Evolutionary conservation across 192 early-diverging fungal species (phyloP), one percentile per base, ranked within the genome.

Genomic region (Cetraspora pellucida): DNA sequence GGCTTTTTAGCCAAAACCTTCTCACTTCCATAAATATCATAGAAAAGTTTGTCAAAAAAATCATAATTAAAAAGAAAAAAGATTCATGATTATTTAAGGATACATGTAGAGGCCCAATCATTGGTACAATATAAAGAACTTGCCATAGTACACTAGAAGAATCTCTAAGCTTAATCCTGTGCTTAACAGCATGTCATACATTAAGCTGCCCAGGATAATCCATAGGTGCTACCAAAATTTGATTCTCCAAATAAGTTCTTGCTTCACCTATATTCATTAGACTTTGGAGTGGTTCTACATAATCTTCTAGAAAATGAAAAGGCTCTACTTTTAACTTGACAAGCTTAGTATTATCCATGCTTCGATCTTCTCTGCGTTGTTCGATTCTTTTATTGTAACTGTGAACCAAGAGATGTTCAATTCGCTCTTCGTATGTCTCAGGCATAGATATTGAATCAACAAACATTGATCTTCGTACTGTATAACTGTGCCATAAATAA

Each of bases 21-120:
- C 0, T 1, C 0, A 44, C 3, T 19, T 44, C 37, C 37, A 69
- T 46, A 69, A 23, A 50, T 37, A 46, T 9, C 30, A 47, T 69
- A 44, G 46, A 21, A 69, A 4, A 69, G 30, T 19, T 69, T 50
- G 30, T 69, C 46, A n/a, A 69, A 47, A 69, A 69, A 69, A 49
- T 50, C 1, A 49, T 49, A 49, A 50, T 49, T 69, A 3, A 49
- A 10, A 23, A 69, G 19, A 47, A 69, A 69, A 27, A 70, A 10
- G 47, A 49, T 70, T 70, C 68, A 21, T 9, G n/a, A 16, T 1
- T 28, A 52, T 70, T 70, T 49, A 70, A 70, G 28, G 21, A 70
- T 25, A 70, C 10, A 49, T 70, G 25, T 43, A 70, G 21, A 49
- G 68, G 47, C n/a, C 47, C 68, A 70, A 70, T 70, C n/a, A 70